Percentiles rank a stretch among this genome's conserved stretches.
Conservation (phyloP, 306 rosid species). For the Castanopsis chinensis region DNA sequence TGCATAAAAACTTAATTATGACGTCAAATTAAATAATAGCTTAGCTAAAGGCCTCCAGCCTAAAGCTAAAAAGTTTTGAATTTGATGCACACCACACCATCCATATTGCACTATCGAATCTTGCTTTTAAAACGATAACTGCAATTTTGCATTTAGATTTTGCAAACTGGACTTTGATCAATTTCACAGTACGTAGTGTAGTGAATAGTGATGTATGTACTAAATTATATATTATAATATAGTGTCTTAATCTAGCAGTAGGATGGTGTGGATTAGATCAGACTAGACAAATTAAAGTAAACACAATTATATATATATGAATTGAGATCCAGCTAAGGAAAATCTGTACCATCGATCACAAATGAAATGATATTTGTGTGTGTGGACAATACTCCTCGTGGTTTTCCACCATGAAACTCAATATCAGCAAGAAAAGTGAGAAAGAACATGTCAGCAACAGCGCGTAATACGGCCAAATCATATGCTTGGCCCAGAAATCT, state of each 20-base stretch:
- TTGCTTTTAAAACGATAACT: no score
- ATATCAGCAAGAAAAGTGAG: conserved; percentile 18
- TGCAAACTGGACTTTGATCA: no score
- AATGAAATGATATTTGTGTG: conserved; percentile 9
- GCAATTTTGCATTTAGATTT: no score
- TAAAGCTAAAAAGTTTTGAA: no score
- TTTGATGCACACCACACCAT: no score
- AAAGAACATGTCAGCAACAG: conserved; percentile 21
- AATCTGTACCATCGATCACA: conserved; percentile 24
- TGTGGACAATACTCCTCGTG: conserved; percentile 2
- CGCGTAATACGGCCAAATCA: conserved; percentile 33
- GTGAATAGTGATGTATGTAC: no score
- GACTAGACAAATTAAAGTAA: conserved; percentile 9
- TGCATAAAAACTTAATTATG: no score
- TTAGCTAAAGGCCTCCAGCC: no score
- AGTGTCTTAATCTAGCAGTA: not conserved
- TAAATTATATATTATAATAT: not conserved
- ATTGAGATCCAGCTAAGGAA: conserved; percentile 53
- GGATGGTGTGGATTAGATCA: not conserved
- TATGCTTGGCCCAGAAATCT: conserved; percentile 43
- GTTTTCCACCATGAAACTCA: conserved; percentile 26
- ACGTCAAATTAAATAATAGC: no score
- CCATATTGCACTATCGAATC: no score
- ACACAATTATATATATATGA: not conserved
- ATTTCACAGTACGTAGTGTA: no score